Base-by-base conservation (phyloP, 306 rosid species). In the Quillaja saponaria region DNA sequence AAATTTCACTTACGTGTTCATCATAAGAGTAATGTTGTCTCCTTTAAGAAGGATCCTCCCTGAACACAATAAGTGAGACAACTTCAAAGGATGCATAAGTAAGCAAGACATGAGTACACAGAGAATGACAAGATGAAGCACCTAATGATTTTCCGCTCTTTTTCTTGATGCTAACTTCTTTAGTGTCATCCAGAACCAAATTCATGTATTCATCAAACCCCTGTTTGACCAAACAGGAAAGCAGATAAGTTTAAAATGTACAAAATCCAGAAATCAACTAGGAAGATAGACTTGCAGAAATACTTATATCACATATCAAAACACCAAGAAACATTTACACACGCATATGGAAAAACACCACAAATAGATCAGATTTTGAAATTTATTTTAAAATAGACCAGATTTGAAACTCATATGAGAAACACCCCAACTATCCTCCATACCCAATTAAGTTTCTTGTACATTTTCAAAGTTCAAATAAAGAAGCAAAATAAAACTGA, bases 1-100 rank as follows among this genome's bases (percentile, higher is more conserved):
- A 15, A 58, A 28, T 50, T 49, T 19, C 25, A 81, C 95, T 82
- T 76, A 86, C 96, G 95, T 63, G 65, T 78, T 86, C 96, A 86
- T 86, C 96, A 89, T 90, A 47, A 90, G 63, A 56, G 96, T 90
- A 40, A 90, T 90, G 79, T 84, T 90, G 79, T 90, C 96, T 61
- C 96, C 96, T 68, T 90, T 86, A 1, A 90, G 95, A 54, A 90
- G 89, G 42, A 90, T 86, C 83, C 96, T 77, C 81, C 96, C 95
- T 90, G 63, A 57, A 57, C 10, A 63, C 42, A 60, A 66, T 35
- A 42, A 14, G 60, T 10, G 9, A 62, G 31, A 21, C 67, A 21
- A 35, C 44, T 49, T 83, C 49, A 76, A 55, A 66, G 21, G 8
- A 55, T 55, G 51, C 52, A 49, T 38, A 38, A 33, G 13, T 39